Conservation (phyloP, 2,329 filamentous ascomycete genomes). For the Colletotrichum sp. region DNA sequence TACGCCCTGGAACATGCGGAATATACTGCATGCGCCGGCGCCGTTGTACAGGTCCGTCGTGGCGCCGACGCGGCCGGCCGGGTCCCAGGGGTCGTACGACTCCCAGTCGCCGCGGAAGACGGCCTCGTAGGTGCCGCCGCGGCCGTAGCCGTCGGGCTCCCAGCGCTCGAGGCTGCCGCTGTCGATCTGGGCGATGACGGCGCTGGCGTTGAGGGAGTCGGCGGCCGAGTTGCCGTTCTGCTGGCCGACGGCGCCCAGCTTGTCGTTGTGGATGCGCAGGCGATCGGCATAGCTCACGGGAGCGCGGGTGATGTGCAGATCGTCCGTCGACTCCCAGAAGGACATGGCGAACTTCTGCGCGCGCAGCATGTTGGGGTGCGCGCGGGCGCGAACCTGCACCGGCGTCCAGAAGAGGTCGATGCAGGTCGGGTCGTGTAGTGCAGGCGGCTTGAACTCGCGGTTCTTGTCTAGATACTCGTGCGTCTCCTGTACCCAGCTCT, state of each 20-base stretch:
- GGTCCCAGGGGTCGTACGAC: constrained; percentile 77
- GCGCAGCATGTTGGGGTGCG: constrained; percentile 42
- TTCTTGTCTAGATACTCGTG: constrained; percentile 60
- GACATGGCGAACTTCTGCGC: constrained; percentile 54
- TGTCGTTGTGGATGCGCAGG: constrained; percentile 52
- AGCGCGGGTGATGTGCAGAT: constrained; percentile 45
- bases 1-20: constrained; percentile 83
- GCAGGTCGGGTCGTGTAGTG: constrained; percentile 68
- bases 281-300: constrained; percentile 68
- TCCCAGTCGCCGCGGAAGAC: constrained; percentile 77
- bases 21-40: constrained; percentile 74
- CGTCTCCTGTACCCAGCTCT: constrained; percentile 55
- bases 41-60: constrained; percentile 75
- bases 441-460: constrained; percentile 48
- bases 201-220: constrained; percentile 43
- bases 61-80: constrained; percentile 66
- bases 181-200: constrained; percentile 64
- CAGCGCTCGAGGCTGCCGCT: constrained; percentile 71
- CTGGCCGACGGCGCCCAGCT: constrained; percentile 21
- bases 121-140: constrained; percentile 64
- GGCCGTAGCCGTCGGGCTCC: constrained; percentile 67
- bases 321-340: constrained; percentile 57
- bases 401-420: constrained; percentile 69
- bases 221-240: constrained; percentile 44
- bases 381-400: constrained; percentile 43